Evolutionary conservation across 140 eudicot species (phyloP), one percentile per base, ranked within the genome.

Genomic region (Erigeron philadelphicus): DNA sequence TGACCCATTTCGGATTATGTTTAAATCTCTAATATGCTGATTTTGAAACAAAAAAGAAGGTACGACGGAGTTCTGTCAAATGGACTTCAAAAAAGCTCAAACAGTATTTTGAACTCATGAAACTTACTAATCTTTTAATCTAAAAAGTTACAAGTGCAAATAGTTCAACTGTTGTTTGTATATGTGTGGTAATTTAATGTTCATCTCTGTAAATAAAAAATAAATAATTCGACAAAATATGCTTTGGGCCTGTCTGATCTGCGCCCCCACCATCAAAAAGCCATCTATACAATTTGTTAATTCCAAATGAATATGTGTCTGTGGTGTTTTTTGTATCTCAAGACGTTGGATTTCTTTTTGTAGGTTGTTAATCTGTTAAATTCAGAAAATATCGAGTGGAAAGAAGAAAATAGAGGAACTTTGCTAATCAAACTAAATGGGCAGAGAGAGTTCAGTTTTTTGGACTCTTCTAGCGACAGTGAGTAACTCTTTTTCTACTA

Each of bases 331-430:
- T 18, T 31, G 21, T 11, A 11, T 2, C 45, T 66, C 35, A 66
- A 74, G 57, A 25, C 68, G 61, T 25, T 52, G 15, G 70, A 72
- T 68, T 56, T 17, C 61, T 2, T 63, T 25, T 12, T 82, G 82
- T 77, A 93, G 98, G 98, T 89, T 0, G 63, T 84, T 74, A 60
- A 66, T 76, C 94, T 93, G 41, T 48, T 93, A 40, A 74, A 89
- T 64, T 71, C 75, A n/a, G 98, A 93, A 80, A 82, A 85, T 40
- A 85, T 93, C 3, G 67, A 70, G 6, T 93, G 94, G 86, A 80
- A 80, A 25, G 98, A 93, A 78, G 98, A 93, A 78, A 93, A 93
- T 61, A 81, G 84, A 62, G 98, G 98, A 70, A 87, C 94, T 3
- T 64, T 93, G 79, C 78, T 93, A 48, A 82, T 93, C 45, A 86